A percentile compares a stretch with the other conserved stretches of the same genome.
Conservation (phyloP, 495 filamentous ascomycete species). For the Sabuloglossum arenarium region DNA sequence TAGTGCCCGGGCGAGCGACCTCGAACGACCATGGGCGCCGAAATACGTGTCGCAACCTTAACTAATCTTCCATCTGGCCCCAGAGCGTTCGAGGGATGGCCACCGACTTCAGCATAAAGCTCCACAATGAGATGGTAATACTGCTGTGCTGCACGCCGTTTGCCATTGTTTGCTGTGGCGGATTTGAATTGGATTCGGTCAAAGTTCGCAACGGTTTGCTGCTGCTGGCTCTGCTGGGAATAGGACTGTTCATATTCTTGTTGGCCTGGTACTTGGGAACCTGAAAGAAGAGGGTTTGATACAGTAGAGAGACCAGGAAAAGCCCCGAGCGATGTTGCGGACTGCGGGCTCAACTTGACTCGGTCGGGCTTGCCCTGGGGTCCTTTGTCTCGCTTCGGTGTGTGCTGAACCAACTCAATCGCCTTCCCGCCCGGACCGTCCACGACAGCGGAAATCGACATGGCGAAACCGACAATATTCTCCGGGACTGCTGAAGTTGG, state of each 20-base stretch:
- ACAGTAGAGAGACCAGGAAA: constrained; percentile 9
- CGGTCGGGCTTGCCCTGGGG: constrained; percentile 60
- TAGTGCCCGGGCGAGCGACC: constrained; percentile 89
- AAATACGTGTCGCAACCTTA: constrained; percentile 60
- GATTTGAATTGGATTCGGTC: constrained; percentile 94
- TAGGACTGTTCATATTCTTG: constrained; percentile 22
- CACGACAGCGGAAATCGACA: constrained; percentile 75
- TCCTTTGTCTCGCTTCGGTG: constrained; percentile 85
- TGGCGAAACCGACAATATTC: constrained; percentile 44
- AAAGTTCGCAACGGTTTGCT: constrained; percentile 40
- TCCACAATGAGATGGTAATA: constrained; percentile 88
- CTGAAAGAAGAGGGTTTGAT: constrained; percentile 10
- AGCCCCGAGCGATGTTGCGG: constrained; percentile 26
- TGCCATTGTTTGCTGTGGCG: constrained; percentile 91
- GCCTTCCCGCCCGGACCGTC: constrained; percentile 55
- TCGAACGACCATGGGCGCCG: constrained; percentile 78
- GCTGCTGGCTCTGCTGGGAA: constrained; percentile 8
- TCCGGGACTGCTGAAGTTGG: constrained; percentile 23
- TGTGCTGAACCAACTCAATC: constrained; percentile 84
- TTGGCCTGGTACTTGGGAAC: background rate
- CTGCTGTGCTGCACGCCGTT: constrained; percentile 75
- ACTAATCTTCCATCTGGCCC: constrained; percentile 32
- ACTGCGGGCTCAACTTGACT: constrained; percentile 45
- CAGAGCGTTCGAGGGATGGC: constrained; percentile 10
- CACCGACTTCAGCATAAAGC: constrained; percentile 51